These are phyloP conservation scores for Hymenoscyphus linearis DNA, from an alignment of 2,329 filamentous ascomycete genomes.

Conservation along the genomic window DNA sequence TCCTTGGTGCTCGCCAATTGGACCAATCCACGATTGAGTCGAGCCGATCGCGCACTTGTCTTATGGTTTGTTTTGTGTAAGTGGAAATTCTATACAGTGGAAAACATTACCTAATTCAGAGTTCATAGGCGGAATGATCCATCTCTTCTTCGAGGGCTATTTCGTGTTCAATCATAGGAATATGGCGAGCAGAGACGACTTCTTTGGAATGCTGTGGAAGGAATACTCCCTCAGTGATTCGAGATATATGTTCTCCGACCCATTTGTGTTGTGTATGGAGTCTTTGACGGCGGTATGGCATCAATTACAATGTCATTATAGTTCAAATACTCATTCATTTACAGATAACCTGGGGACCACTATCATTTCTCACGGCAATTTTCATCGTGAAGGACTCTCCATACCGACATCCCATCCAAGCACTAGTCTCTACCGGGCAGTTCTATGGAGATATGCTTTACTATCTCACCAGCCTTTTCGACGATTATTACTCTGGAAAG, in stretches of 20 bases:
- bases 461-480: constrained; percentile 51
- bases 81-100: constrained; percentile 35
- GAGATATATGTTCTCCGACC: constrained; percentile 47
- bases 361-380: constrained; percentile 46
- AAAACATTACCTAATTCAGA: constrained; percentile 41
- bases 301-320: neutral
- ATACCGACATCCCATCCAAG: constrained; percentile 44
- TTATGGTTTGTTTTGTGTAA: constrained; percentile 30
- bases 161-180: constrained; percentile 40
- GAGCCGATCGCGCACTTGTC: constrained; percentile 22
- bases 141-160: constrained; percentile 37
- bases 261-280: constrained; percentile 51
- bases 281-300: constrained; percentile 41
- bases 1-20: constrained; percentile 14
- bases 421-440: constrained; percentile 24
- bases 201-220: constrained; percentile 53
- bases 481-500: constrained; percentile 40
- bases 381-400: constrained; percentile 40
- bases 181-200: constrained; percentile 37
- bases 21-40: constrained; percentile 20
- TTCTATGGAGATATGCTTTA: constrained; percentile 52
- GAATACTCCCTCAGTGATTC: constrained; percentile 54
- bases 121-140: constrained; percentile 37
- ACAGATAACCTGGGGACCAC: constrained; percentile 53
- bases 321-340: neutral